These are phyloP conservation scores for Periglandula ipomoeae DNA, from an alignment of 2,329 filamentous ascomycete species.

Conservation along the genomic window DNA sequence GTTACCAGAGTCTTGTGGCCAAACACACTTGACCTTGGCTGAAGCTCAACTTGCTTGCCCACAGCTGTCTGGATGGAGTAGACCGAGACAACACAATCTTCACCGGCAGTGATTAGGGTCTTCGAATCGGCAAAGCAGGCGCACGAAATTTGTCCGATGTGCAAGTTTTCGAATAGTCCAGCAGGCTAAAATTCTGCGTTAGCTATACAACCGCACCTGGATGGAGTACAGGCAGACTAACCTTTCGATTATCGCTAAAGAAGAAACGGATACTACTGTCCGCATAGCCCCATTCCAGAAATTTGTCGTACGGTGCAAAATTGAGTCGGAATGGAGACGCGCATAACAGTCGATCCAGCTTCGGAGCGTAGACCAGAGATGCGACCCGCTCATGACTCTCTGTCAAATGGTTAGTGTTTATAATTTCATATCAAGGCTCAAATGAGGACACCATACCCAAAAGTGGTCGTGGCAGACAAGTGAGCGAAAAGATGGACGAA, in stretches of 20 bases:
- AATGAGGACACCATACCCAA: constrained; percentile 38
- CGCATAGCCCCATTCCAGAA: constrained; percentile 91
- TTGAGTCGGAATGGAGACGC: constrained; percentile 79
- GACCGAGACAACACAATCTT: constrained; percentile 83
- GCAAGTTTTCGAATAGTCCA: constrained; percentile 87
- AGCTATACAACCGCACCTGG: constrained; percentile 12
- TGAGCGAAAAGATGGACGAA: constrained; percentile 64
- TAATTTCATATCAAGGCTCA: neutral
- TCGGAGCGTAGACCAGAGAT: constrained; percentile 67
- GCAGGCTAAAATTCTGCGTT: constrained; percentile 40
- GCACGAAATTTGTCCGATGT: constrained; percentile 80
- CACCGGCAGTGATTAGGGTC: constrained; percentile 83
- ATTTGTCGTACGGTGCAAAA: constrained; percentile 85
- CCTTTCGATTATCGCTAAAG: constrained; percentile 70
- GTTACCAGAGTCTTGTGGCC: constrained; percentile 82
- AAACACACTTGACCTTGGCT: constrained; percentile 73
- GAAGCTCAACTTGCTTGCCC: constrained; percentile 66
- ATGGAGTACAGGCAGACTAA: constrained; percentile 23
- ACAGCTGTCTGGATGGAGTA: constrained; percentile 60
- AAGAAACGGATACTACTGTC: constrained; percentile 92
- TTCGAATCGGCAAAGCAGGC: constrained; percentile 81
- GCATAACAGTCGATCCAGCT: constrained; percentile 74
- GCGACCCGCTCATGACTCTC: constrained; percentile 71
- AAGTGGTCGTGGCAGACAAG: constrained; percentile 68
- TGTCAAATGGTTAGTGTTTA: constrained; percentile 12